phyloP scores from a whole-genome alignment of 352 stramenopile genomes.

The Pythium insidiosum region DNA sequence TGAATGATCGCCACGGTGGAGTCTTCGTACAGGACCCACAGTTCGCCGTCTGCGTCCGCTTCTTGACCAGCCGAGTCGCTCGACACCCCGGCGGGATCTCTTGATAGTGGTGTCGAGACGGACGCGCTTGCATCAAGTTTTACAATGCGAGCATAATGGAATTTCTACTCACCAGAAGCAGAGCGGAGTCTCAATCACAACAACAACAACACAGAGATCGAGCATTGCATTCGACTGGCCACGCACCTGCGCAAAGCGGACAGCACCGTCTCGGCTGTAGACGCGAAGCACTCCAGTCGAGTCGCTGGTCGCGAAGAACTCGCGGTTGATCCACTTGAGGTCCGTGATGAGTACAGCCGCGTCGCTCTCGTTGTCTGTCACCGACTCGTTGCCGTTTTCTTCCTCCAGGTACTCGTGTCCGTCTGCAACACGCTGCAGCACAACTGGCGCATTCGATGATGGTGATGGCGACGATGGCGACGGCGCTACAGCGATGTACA shows the following conservation, averaged over 20 bases:
- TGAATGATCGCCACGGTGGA: slow-evolving; percentile 73
- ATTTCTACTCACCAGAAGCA: slow-evolving; percentile 8
- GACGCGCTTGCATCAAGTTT: slow-evolving; percentile 14
- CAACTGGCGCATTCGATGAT: neutral
- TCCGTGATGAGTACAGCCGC: slow-evolving; percentile 37
- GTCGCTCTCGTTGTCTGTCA: neutral
- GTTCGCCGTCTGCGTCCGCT: slow-evolving; percentile 37
- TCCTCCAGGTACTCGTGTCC: slow-evolving; percentile 14
- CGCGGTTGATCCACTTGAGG: slow-evolving; percentile 58
- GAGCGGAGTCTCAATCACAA: neutral
- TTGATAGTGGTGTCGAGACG: slow-evolving; percentile 7
- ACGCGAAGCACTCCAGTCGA: slow-evolving; percentile 51
- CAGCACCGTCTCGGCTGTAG: slow-evolving; percentile 34
- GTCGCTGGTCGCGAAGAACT: slow-evolving; percentile 49
- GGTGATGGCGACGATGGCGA: neutral
- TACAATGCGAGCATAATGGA: slow-evolving; percentile 11
- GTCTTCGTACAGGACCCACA: slow-evolving; percentile 78
- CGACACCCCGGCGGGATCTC: neutral
- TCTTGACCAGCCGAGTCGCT: neutral
- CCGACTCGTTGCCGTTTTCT: slow-evolving; percentile 30
- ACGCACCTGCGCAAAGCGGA: slow-evolving; percentile 54
- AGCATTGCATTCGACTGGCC: too few species aligned
- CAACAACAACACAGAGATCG: neutral
- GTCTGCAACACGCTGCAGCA: too few species aligned
- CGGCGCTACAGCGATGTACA: slow-evolving; percentile 19